Evolutionary conservation across 805 yeast genomes (phyloP).

Genomic region (Yarrowia divulgata): DNA sequence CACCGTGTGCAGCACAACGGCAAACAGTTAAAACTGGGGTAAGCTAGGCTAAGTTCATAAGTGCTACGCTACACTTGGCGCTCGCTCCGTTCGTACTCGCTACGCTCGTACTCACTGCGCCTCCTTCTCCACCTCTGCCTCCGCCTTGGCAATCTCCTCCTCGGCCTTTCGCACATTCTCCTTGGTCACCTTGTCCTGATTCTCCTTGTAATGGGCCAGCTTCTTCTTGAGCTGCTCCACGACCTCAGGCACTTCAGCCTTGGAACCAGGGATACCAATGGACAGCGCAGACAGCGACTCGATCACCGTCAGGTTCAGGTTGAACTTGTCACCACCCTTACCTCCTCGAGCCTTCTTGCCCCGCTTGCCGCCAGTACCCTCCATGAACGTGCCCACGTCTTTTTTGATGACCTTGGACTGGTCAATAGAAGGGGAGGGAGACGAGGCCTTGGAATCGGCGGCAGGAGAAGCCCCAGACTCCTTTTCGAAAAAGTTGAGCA

Average conservation of each 20-base stretch:
- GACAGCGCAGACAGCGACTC: conserved; percentile 77
- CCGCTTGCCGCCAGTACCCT: conserved; percentile 55
- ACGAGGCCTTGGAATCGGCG: conserved; percentile 44
- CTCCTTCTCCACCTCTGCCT: conserved; percentile 52
- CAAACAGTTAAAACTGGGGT: too few relatives aligned
- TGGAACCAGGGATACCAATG: conserved; percentile 76
- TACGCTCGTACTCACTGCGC: background rate
- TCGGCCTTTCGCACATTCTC: conserved; percentile 78
- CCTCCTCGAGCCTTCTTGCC: conserved; percentile 56
- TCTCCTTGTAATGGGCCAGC: conserved; percentile 67
- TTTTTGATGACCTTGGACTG: conserved; percentile 67
- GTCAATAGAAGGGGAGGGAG: conserved; percentile 45
- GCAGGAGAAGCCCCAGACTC: conserved; percentile 52
- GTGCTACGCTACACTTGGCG: background rate
- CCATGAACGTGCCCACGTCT: conserved; percentile 65
- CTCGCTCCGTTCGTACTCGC: too few relatives aligned
- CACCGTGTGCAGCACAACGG: too few relatives aligned
- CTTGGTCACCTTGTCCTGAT: conserved; percentile 83
- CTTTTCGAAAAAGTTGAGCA: conserved; percentile 80
- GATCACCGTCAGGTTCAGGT: conserved; percentile 81
- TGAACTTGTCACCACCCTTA: conserved; percentile 58
- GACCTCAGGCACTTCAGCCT: conserved; percentile 72
- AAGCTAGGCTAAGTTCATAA: too few relatives aligned
- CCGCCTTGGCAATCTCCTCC: conserved; percentile 74
- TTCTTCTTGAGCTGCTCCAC: conserved; percentile 74